phyloP scores from a whole-genome alignment of 495 filamentous ascomycete species.

The Penicillium verhagenii region DNA sequence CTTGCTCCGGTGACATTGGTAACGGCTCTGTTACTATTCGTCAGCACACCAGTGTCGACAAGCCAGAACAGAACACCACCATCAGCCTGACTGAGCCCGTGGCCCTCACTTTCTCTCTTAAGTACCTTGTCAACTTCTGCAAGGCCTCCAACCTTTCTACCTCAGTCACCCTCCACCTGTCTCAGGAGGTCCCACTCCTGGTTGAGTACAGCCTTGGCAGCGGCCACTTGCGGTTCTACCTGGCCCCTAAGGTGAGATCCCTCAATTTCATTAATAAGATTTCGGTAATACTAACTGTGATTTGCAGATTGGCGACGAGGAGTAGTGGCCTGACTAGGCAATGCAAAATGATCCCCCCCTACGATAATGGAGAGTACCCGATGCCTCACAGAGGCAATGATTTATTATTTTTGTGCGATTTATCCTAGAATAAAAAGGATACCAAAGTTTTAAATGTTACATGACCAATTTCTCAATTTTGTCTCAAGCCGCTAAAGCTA shows the following conservation, averaged over 20 bases:
- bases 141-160: constrained; percentile 85
- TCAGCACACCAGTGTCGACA: constrained; percentile 86
- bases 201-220: constrained; percentile 88
- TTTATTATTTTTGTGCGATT: constrained; percentile 19
- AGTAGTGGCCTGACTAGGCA: constrained; percentile 48
- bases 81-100: constrained; percentile 93
- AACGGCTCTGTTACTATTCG: constrained; percentile 90
- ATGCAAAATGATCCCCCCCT: constrained; percentile 27
- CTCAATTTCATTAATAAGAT: neutral
- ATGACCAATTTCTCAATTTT: constrained; percentile 8
- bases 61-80: constrained; percentile 79
- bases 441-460: constrained; percentile 11
- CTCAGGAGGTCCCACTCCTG: constrained; percentile 91
- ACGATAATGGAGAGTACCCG: constrained; percentile 36
- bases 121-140: constrained; percentile 99
- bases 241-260: constrained; percentile 84
- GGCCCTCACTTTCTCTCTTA: constrained; percentile 94
- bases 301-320: constrained; percentile 83
- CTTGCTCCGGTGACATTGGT: constrained; percentile 90
- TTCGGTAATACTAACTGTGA: constrained; percentile 4
- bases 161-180: constrained; percentile 86
- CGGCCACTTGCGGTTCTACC: constrained; percentile 93
- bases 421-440: constrained; percentile 18
- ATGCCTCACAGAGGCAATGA: constrained; percentile 32
- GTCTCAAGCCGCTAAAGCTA: constrained; percentile 4